Evolutionary conservation across 495 filamentous ascomycete genomes (phyloP), one percentile per base, ranked within the genome.

Genomic region (Penicillium lagena): DNA sequence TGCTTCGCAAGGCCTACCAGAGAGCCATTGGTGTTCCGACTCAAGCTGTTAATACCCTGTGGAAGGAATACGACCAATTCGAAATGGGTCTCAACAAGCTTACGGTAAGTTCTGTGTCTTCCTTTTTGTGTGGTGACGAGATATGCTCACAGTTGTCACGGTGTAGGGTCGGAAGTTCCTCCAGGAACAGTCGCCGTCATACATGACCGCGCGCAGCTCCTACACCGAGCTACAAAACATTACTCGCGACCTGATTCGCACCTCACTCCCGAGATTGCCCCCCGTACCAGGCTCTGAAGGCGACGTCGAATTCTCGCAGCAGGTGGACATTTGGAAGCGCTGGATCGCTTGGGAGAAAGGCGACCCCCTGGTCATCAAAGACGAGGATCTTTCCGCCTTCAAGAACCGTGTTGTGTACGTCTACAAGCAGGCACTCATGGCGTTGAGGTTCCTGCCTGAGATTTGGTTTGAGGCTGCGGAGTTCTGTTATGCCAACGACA

Each of bases 61-160:
- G 93, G 93, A 95, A 93, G 66, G 91, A 98, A 58, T 98, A 97
- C 56, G 90, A 96, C 64, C 77, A 82, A 54, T 98, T 97, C 56
- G 93, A 98, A 65, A 87, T 89, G 80, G 78, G 81, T 8, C 64
- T 95, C 29, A 96, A 96, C 65, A 97, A 95, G 64, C 72, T 87
- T 42, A 87, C 87, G 34, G 86, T 89, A 72, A 67, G 52, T 33
- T 10, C 6, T 6, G 22, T 22, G 22, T 22, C 22, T 22, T 22
- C 22, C 3, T 22, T 22, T 6, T 22, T 22, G 22, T 22, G 22
- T 22, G 4, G 22, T 22, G 22, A 22, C 3, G 22, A 4, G 22
- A 22, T 22, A 22, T 58, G 52, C 63, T 52, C 31, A 49, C 36
- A 22, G 6, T 22, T 40, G 29, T 43, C 15, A 12, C 22, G 10